Conservation (phyloP, 805 yeast genomes). For the Ogataea parapolymorpha region DNA sequence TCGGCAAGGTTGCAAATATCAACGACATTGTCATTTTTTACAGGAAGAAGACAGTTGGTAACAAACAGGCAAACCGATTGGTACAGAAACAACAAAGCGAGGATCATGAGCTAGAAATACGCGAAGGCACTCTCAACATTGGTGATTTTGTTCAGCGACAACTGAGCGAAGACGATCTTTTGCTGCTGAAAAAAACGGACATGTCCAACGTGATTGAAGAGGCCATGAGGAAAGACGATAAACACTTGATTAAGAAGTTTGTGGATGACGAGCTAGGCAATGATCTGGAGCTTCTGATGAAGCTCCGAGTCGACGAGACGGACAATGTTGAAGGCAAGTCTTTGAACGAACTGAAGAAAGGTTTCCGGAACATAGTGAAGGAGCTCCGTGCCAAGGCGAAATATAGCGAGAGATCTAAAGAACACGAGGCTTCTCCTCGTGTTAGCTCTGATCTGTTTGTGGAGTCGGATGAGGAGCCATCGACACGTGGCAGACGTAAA, state of each 20-base stretch:
- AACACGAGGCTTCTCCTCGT: background rate
- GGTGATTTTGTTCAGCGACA: constrained; percentile 60
- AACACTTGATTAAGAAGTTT: constrained; percentile 60
- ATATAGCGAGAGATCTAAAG: background rate
- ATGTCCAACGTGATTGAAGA: constrained; percentile 67
- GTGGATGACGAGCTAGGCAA: constrained; percentile 52
- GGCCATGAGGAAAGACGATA: constrained; percentile 82
- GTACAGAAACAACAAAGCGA: constrained; percentile 32
- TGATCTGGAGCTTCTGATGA: constrained; percentile 47
- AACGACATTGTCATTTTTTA: constrained; percentile 77
- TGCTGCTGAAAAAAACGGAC: constrained; percentile 71
- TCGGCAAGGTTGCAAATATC: constrained; percentile 87
- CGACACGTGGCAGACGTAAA: constrained; percentile 4
- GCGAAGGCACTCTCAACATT: constrained; percentile 20
- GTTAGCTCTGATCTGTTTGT: constrained; percentile 2
- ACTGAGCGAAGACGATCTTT: constrained; percentile 58
- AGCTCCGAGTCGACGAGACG: constrained; percentile 27
- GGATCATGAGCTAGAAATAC: constrained; percentile 33
- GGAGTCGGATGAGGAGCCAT: constrained; percentile 5
- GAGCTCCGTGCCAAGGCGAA: constrained; percentile 19
- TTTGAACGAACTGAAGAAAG: constrained; percentile 25
- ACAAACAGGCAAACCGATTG: constrained; percentile 15
- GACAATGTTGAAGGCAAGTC: constrained; percentile 10
- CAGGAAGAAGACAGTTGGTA: constrained; percentile 35
- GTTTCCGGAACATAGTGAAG: constrained; percentile 30